Conservation (phyloP, 1,139 yeast genomes). For the Trichomonascaceae sp. region DNA sequence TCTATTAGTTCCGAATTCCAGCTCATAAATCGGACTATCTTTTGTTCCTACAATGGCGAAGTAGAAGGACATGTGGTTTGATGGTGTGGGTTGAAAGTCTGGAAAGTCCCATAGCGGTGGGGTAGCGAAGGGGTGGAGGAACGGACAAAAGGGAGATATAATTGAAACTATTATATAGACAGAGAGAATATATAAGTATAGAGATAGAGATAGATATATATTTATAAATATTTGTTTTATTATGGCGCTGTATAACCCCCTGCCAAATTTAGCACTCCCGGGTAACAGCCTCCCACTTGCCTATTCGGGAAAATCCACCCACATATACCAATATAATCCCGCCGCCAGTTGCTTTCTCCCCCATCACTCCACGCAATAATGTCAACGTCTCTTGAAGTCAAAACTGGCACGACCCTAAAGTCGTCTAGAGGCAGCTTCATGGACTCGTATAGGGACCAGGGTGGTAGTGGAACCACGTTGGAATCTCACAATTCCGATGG, state of each 20-base stretch:
- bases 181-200: background rate
- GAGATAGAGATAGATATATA: background rate
- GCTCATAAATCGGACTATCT: conserved; percentile 81
- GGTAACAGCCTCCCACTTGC: background rate
- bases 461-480: background rate
- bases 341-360: background rate
- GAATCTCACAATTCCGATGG: background rate
- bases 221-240: no score
- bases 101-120: no score
- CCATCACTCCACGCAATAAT: background rate
- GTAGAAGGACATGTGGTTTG: conserved; percentile 61
- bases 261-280: no score
- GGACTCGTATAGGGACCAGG: background rate
- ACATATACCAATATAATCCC: background rate
- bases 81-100: background rate
- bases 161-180: no score
- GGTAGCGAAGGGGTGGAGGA: background rate
- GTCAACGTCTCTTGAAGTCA: background rate
- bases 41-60: conserved; percentile 82
- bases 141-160: background rate
- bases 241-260: background rate
- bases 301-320: background rate
- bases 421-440: background rate
- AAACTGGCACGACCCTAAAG: background rate
- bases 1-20: conserved; percentile 75